Evolutionary conservation across 768 basidiomycete genomes (phyloP).

Genomic region (Suillus clintonianus): DNA sequence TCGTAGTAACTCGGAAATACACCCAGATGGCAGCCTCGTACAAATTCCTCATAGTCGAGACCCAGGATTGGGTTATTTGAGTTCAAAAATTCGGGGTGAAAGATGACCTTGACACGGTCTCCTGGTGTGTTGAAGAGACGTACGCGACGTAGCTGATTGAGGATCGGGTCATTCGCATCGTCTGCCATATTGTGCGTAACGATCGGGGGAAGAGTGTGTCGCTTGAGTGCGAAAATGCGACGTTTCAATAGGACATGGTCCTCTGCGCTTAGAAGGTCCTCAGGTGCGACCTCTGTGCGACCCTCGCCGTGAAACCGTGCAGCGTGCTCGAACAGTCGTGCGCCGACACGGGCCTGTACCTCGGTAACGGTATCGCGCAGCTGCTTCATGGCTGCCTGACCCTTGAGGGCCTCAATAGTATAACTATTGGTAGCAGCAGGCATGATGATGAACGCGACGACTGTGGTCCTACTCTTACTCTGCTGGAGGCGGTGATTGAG

Average conservation of each 20-base stretch:
- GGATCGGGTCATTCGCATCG: constrained; percentile 87
- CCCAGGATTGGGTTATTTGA: constrained; percentile 97
- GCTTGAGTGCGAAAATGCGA: constrained; percentile 93
- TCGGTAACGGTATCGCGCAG: constrained; percentile 94
- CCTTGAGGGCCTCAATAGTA: constrained; percentile 96
- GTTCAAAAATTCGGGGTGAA: constrained; percentile 98
- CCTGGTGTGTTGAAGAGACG: constrained; percentile 86
- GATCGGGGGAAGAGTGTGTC: constrained; percentile 91
- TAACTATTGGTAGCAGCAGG: constrained; percentile 95
- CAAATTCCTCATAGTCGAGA: constrained; percentile 98
- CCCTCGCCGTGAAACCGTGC: constrained; percentile 89
- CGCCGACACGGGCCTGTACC: constrained; percentile 91
- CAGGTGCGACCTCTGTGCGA: constrained; percentile 71
- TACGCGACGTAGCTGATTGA: constrained; percentile 93
- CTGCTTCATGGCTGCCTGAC: constrained; percentile 97
- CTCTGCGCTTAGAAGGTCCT: constrained; percentile 81
- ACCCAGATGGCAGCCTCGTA: constrained; percentile 95
- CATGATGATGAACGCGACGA: constrained; percentile 99
- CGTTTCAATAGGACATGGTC: constrained; percentile 95
- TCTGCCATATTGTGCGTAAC: constrained; percentile 99
- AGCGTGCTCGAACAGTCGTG: constrained; percentile 91
- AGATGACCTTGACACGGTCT: constrained; percentile 96
- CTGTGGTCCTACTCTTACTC: constrained; percentile 71
- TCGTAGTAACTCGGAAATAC: constrained; percentile 99
- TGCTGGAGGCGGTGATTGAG: constrained; percentile 67